Base-by-base conservation (phyloP, 192 early-diverging fungal genomes). In the Gamsiella multidivaricata region DNA sequence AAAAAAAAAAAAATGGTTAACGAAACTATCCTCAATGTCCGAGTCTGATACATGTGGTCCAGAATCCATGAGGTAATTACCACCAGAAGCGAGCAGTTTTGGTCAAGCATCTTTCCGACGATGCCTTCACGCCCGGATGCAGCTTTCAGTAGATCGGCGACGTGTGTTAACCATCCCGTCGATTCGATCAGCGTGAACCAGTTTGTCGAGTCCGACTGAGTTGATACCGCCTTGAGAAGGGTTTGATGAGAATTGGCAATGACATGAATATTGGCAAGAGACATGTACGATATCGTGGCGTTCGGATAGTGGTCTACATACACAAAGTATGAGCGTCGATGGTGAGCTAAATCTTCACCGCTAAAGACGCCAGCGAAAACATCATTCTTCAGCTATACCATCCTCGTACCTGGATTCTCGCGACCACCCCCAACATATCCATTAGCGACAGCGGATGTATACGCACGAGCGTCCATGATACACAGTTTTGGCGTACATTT, bases 401-500 rank as follows among this genome's bases (percentile, higher is more conserved):
- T 29, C 18, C 9, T 33, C 50, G 15, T 66, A 79, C 81, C 74
- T 71, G 64, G 59, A 28, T 80, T 83, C 34, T 83, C 82, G 43
- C 78, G 69, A 22, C 82, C 82, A 10, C 82, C 82, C 4, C 79
- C 69, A 3, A 28, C 22, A 47, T 60, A 80, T 32, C 71, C 79
- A 43, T 83, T 83, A 0, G 67, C 65, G 1, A 83, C 52, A 9
- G 82, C 82, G 17, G 82, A 57, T 0, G 72, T 34, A 41, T 61
- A 80, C 3, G 61, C 55, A 5, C 82, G 72, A 28, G 82, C 82
- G 42, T 83, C 82, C 52, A 83, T 72, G 25, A 83, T 72, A 46
- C 78, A 83, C 18, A 83, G 68, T 51, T 72, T 83, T 20, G 70
- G 72, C 5, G 36, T 17, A 41, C 29, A n/a, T 22, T 28, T 50